Evolutionary conservation across 2,329 filamentous ascomycete genomes (phyloP), one percentile per base, ranked within the genome.

Genomic region (Saccharata proteae): DNA sequence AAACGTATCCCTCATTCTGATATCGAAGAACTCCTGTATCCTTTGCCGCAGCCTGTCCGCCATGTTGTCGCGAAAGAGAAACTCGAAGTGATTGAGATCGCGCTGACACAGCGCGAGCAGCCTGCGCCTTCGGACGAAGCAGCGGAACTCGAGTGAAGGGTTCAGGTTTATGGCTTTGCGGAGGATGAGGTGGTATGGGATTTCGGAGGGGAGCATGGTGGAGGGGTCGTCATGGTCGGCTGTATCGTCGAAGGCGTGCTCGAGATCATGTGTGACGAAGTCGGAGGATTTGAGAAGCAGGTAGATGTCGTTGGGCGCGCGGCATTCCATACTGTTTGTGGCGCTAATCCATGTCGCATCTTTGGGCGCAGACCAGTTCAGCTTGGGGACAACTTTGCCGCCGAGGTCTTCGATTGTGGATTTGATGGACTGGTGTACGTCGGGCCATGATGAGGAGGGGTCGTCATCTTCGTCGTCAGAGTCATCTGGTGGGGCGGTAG

Each of bases 301-400:
- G 50, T 96, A 98, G 26, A 98, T 74, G 48, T 98, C 90, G 52
- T 90, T 92, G 3, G 90, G 74, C 1, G 74, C 76, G 4, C 75
- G 77, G 57, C 90, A 98, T 55, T 93, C 84, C 60, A 94, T 80
- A 27, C 82, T 92, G 56, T 98, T 98, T 57, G 67, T 88, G 52
- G 71, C 59, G 58, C 77, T 58, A 55, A 98, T 94, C 80, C 85
- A 94, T 14, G 81, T 83, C 6, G 90, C 90, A 51, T 98, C 90
- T 55, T 94, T 93, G 4, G 90, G 90, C 4, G 85, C 78, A 5
- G 86, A 94, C 90, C 90, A 98, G 61, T 96, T 96, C 27, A 98
- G 64, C 57, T 98, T 98, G 1, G 90, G 90, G 2, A 80, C 77
- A 6, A 93, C 86, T 38, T 77, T 74, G 37, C 88, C 88, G 11